These are phyloP conservation scores for Lyophyllum atratum DNA, from an alignment of 768 basidiomycete genomes.

Conservation along the genomic window DNA sequence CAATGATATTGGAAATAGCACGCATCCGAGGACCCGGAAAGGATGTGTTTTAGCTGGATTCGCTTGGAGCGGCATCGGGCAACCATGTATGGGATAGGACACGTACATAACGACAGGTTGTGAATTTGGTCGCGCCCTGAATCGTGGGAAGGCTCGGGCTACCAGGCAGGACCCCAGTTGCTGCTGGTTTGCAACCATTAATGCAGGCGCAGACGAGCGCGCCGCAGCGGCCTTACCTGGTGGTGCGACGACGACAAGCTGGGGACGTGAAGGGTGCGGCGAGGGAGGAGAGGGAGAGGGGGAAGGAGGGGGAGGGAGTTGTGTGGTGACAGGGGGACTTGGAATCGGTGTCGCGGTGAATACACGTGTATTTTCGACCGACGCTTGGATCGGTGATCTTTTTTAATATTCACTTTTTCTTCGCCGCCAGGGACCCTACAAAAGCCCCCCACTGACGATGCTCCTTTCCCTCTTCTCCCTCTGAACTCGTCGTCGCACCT, in stretches of 20 bases:
- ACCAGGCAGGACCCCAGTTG: constrained; percentile 6
- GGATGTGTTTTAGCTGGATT: not conserved
- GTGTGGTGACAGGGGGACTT: constrained; percentile 30
- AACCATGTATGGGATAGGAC: not conserved
- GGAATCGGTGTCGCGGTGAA: constrained; percentile 52
- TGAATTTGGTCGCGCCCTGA: constrained; percentile 5
- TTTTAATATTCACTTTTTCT: constrained; percentile 52
- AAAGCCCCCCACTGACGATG: constrained; percentile 39
- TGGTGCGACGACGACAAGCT: not conserved
- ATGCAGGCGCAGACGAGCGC: not conserved
- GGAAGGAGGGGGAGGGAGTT: constrained; percentile 8
- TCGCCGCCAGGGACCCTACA: constrained; percentile 55
- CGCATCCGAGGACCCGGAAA: not conserved
- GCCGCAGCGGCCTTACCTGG: not conserved
- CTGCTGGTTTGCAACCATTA: not conserved
- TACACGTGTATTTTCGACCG: constrained; percentile 81
- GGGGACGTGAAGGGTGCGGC: not conserved
- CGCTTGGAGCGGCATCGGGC: not conserved
- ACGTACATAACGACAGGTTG: not conserved
- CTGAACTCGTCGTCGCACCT: constrained; percentile 26
- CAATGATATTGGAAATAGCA: not conserved
- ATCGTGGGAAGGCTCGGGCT: constrained; percentile 9
- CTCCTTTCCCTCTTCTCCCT: constrained; percentile 27
- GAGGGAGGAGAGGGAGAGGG: not conserved
- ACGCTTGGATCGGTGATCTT: constrained; percentile 46